Evolutionary conservation across 768 basidiomycete genomes (phyloP).

Genomic region (Chalciporus pseudorubinellus): DNA sequence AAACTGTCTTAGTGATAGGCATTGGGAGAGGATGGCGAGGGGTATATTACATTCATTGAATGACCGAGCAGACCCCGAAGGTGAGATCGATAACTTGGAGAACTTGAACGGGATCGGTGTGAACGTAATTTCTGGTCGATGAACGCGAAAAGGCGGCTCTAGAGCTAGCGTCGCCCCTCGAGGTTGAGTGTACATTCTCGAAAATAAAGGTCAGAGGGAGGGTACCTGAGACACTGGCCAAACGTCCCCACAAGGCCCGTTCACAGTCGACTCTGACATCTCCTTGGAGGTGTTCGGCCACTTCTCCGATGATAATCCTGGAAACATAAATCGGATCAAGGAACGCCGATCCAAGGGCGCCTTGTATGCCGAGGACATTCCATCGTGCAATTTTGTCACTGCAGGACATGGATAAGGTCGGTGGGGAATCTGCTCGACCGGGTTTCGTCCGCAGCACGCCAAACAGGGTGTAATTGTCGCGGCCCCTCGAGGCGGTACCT

Average conservation of each 20-base stretch:
- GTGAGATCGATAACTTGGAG: slow-evolving; percentile 44
- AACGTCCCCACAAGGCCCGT: slow-evolving; percentile 60
- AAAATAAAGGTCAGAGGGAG: neutral
- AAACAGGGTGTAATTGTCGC: slow-evolving; percentile 71
- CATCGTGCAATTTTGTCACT: slow-evolving; percentile 93
- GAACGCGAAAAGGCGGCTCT: slow-evolving; percentile 46
- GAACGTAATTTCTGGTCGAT: slow-evolving; percentile 53
- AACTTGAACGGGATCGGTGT: slow-evolving; percentile 56
- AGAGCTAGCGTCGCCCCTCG: slow-evolving; percentile 38
- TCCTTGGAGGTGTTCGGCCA: slow-evolving; percentile 39
- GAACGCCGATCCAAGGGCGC: slow-evolving; percentile 62
- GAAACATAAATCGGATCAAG: slow-evolving; percentile 64
- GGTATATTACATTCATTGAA: slow-evolving; percentile 67
- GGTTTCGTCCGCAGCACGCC: slow-evolving; percentile 91
- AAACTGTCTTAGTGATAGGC: slow-evolving; percentile 1
- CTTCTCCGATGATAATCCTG: slow-evolving; percentile 71
- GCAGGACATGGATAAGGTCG: slow-evolving; percentile 86
- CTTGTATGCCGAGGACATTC: slow-evolving; percentile 83
- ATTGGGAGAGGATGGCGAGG: neutral
- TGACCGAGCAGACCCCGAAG: slow-evolving; percentile 37
- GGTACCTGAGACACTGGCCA: slow-evolving; percentile 45
- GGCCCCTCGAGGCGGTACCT: slow-evolving; percentile 59
- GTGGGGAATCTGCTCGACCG: slow-evolving; percentile 84
- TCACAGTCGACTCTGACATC: slow-evolving; percentile 59
- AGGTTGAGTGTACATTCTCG: neutral